Conservation (phyloP, 805 yeast species). For the Saturnispora zaruensis region DNA sequence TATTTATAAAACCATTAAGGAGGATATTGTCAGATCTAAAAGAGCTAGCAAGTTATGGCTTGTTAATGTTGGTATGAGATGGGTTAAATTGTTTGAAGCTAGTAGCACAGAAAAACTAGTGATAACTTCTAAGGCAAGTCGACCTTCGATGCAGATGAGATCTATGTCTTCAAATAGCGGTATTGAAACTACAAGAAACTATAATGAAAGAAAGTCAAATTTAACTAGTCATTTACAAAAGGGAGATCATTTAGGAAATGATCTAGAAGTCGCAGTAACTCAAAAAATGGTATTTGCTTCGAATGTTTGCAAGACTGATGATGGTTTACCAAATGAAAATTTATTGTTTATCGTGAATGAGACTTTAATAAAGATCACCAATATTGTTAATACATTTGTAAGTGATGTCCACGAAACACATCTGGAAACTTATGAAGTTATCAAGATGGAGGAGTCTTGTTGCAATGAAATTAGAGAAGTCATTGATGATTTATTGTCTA, state of each 20-base stretch:
- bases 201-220: slow-evolving; percentile 4
- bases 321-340: neutral
- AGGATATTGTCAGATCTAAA: slow-evolving; percentile 29
- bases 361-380: slow-evolving; percentile 2
- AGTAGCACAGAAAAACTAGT: neutral
- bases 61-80: slow-evolving; percentile 24
- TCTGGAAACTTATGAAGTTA: slow-evolving; percentile 5
- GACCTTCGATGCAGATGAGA: slow-evolving; percentile 4
- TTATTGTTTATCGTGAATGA: slow-evolving; percentile 1
- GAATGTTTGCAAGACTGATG: neutral
- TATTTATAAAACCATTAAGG: slow-evolving; percentile 38
- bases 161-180: slow-evolving; percentile 6
- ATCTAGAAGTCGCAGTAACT: slow-evolving; percentile 2
- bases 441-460: slow-evolving; percentile 11
- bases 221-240: slow-evolving; percentile 3
- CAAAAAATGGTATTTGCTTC: slow-evolving; percentile 10
- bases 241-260: neutral
- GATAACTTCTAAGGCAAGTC: neutral
- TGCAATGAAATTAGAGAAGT: slow-evolving; percentile 15
- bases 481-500: slow-evolving; percentile 2
- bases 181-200: slow-evolving; percentile 1
- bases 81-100: slow-evolving; percentile 20
- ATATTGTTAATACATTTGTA: neutral
- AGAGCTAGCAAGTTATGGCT: slow-evolving; percentile 12
- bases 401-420: neutral